Conservation (phyloP, 2,329 filamentous ascomycete genomes). For the Aspergillus hiratsukae region DNA sequence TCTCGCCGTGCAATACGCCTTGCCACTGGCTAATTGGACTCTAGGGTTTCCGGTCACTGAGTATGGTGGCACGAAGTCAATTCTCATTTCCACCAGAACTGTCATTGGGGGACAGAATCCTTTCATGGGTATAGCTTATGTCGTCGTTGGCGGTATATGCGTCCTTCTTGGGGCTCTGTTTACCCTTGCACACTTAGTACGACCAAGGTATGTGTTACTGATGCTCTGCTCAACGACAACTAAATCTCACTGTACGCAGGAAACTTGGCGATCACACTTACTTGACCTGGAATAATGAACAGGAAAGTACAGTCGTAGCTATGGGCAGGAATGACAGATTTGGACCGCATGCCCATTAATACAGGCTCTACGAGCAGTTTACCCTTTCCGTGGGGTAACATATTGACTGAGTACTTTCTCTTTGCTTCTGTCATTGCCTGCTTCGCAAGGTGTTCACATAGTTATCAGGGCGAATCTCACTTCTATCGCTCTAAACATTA, state of each 20-base stretch:
- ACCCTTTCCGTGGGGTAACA: not conserved
- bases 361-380: not conserved
- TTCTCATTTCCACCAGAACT: slow-evolving; percentile 82
- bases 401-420: too few relatives aligned
- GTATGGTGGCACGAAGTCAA: slow-evolving; percentile 84
- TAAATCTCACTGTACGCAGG: slow-evolving; percentile 44
- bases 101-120: slow-evolving; percentile 94
- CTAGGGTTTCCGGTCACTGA: slow-evolving; percentile 73
- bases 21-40: slow-evolving; percentile 11
- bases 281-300: slow-evolving; percentile 85
- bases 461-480: not conserved
- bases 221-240: not conserved
- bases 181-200: slow-evolving; percentile 84
- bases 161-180: slow-evolving; percentile 84
- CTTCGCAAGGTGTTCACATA: not conserved
- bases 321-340: slow-evolving; percentile 53
- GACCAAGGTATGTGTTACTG: slow-evolving; percentile 64
- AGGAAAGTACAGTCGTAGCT: slow-evolving; percentile 52
- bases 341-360: slow-evolving; percentile 21
- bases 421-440: not conserved
- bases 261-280: slow-evolving; percentile 99
- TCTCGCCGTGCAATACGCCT: not conserved
- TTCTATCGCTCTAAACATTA: not conserved
- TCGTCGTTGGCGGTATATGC: slow-evolving; percentile 90
- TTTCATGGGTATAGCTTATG: slow-evolving; percentile 92